Conservation (phyloP, 371 early-diverging fungal genomes). For the Rhizopus stolonifer region DNA sequence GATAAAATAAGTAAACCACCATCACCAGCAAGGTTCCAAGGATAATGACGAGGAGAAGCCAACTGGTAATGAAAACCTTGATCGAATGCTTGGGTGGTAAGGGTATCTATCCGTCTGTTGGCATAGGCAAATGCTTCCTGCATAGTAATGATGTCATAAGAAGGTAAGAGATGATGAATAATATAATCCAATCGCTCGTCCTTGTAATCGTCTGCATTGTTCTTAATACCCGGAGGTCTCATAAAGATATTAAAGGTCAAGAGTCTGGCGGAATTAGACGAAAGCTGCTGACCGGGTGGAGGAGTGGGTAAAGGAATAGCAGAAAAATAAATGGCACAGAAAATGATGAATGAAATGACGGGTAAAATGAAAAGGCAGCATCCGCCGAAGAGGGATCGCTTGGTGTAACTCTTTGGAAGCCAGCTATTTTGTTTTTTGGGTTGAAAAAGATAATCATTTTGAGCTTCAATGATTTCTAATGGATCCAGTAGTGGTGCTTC, state of each 20-base stretch:
- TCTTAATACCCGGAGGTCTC: slow-evolving; percentile 82
- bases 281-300: slow-evolving; percentile 16
- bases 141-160: slow-evolving; percentile 77
- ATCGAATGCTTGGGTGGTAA: slow-evolving; percentile 62
- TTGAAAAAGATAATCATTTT: background rate
- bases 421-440: background rate
- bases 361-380: slow-evolving; percentile 1
- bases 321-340: slow-evolving; percentile 22
- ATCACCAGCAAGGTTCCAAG: slow-evolving; percentile 69
- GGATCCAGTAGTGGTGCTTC: background rate
- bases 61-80: slow-evolving; percentile 65
- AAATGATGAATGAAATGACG: slow-evolving; percentile 4
- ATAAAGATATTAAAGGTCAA: slow-evolving; percentile 83
- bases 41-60: slow-evolving; percentile 54
- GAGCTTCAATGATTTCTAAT: background rate
- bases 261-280: slow-evolving; percentile 48
- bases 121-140: slow-evolving; percentile 87
- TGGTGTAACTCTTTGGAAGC: background rate
- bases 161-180: slow-evolving; percentile 55
- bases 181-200: slow-evolving; percentile 69
- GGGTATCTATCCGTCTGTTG: slow-evolving; percentile 49
- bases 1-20: slow-evolving; percentile 80
- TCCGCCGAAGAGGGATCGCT: background rate
- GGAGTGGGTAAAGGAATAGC: slow-evolving; percentile 26
- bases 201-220: slow-evolving; percentile 75